These are phyloP conservation scores for Phylloporus sp. DNA, from an alignment of 768 basidiomycete genomes.

Conservation along the genomic window DNA sequence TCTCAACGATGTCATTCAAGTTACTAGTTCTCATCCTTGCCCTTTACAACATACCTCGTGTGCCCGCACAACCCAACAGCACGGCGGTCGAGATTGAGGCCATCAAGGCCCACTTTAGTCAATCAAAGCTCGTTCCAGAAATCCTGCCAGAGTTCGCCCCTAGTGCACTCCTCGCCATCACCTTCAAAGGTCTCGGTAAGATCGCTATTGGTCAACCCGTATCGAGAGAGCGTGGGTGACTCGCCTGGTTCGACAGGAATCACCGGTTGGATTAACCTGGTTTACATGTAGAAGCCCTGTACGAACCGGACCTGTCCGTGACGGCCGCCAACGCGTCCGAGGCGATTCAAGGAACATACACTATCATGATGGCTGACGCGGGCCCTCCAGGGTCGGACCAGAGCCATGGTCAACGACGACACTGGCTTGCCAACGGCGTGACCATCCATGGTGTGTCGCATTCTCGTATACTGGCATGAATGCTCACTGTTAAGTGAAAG, in stretches of 20 bases:
- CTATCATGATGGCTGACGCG: conserved; percentile 73
- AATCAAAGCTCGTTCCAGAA: conserved; percentile 57
- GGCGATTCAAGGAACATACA: conserved; percentile 47
- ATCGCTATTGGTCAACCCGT: conserved; percentile 57
- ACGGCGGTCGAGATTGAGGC: conserved; percentile 45
- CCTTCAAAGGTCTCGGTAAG: conserved; percentile 44
- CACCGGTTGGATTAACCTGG: background rate
- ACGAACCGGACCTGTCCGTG: conserved; percentile 50
- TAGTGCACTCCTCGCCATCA: conserved; percentile 48
- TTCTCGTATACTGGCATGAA: background rate
- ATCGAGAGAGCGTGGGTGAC: conserved; percentile 49
- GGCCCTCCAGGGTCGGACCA: conserved; percentile 59
- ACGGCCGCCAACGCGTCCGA: conserved; percentile 46
- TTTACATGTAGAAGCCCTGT: conserved; percentile 44
- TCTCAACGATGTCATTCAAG: conserved; percentile 7
- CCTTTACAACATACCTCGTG: conserved; percentile 35
- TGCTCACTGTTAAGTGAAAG: background rate
- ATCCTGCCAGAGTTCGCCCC: conserved; percentile 59
- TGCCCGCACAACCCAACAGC: conserved; percentile 42
- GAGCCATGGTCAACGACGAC: conserved; percentile 58
- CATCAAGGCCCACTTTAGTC: conserved; percentile 64
- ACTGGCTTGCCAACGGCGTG: conserved; percentile 76
- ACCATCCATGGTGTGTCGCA: conserved; percentile 39
- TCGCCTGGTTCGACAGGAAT: background rate
- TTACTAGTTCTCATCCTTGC: conserved; percentile 26